Conservation (phyloP, 2,329 filamentous ascomycete genomes). For the Apiospora pterosperma region DNA sequence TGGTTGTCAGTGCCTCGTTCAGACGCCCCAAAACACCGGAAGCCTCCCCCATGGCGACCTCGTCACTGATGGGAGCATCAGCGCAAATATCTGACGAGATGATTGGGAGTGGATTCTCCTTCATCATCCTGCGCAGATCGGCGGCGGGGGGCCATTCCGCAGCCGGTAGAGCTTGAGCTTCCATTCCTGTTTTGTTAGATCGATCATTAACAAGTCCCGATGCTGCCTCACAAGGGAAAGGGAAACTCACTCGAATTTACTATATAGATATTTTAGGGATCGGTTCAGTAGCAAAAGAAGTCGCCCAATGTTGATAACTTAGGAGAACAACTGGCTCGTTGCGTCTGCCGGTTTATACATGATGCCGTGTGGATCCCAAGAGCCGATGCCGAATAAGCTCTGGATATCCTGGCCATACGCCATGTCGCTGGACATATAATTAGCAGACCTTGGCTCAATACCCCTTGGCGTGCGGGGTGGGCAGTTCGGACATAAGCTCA, state of each 20-base stretch:
- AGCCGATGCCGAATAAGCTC: too few species aligned
- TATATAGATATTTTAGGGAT: too few species aligned
- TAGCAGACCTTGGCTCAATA: too few species aligned
- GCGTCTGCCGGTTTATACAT: too few species aligned
- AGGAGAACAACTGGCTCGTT: too few species aligned
- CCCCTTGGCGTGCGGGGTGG: too few species aligned
- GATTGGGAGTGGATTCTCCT: slow-evolving; percentile 21
- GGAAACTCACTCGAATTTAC: not conserved
- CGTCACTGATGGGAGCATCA: not conserved
- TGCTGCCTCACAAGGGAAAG: not conserved
- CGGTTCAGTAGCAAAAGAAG: not conserved
- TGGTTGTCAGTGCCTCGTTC: slow-evolving; percentile 14
- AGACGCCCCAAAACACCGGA: slow-evolving; percentile 12
- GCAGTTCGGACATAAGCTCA: too few species aligned
- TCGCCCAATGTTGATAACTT: not conserved
- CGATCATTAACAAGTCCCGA: too few species aligned
- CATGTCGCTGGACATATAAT: too few species aligned
- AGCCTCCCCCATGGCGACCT: slow-evolving; percentile 12
- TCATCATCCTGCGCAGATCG: slow-evolving; percentile 21
- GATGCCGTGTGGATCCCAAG: too few species aligned
- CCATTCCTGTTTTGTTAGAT: not conserved
- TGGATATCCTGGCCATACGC: too few species aligned
- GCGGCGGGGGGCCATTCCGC: slow-evolving; percentile 10
- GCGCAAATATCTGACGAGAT: slow-evolving; percentile 11
- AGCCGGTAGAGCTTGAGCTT: not conserved